Base-by-base conservation (phyloP, 768 basidiomycete species). In the Astraeus odoratus region DNA sequence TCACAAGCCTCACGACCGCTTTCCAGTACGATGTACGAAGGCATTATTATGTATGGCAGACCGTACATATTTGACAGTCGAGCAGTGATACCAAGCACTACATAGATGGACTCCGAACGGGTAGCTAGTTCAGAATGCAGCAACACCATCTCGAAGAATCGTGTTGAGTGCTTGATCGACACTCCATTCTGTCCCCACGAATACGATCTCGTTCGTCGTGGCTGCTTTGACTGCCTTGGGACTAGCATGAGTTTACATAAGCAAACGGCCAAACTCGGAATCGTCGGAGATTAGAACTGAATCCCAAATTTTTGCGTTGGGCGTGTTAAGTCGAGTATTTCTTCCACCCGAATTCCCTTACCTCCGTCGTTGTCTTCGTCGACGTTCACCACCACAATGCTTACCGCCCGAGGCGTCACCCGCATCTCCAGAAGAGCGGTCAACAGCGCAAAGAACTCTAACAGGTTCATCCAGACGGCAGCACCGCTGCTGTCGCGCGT, bases 401-500 rank as follows among this genome's bases (percentile, higher is more conserved):
- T 89, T 75, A 86, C 84, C 69, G 74, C 86, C 58, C 86, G 88
- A 68, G 85, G 86, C 72, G 78, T 89, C 68, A 77, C 86, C 66
- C 88, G 89, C 70, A 75, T 92, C 68, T 86, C 89, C 50, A 84
- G 80, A 76, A 82, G 86, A 73, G 84, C 85, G 57, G 74, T 80
- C 64, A 81, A 80, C 65, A 78, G 71, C 65, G 78, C 81, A 57
- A 84, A 79, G 70, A 81, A 78, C 70, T 77, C 83, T 16, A 78
- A 72, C 67, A 81, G 86, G 63, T 83, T 88, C 71, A 85, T 90
- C 71, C 85, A 86, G 52, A 83, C 86, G 47, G 77, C 83, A 46
- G 68, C 79, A 49, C 73, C 80, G 62, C 63, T 76, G 51, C 55
- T 77, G 68, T 59, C 75, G 67, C 71, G 76, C 59, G 67, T 72